phyloP scores from a whole-genome alignment of 2,329 filamentous ascomycete species.

The Scleromitrula shiraiana region DNA sequence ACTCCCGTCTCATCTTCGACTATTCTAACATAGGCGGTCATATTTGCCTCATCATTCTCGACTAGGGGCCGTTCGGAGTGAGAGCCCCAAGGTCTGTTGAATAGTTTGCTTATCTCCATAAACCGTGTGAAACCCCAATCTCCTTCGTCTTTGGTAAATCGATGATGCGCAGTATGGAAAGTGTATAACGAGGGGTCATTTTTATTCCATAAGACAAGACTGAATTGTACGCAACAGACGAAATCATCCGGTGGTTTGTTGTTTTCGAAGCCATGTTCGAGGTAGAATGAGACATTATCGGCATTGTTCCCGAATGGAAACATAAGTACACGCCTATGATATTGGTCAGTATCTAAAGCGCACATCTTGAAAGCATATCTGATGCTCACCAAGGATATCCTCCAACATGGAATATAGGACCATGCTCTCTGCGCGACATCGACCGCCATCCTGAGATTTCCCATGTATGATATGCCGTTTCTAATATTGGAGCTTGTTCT shows the following conservation, averaged over 20 bases:
- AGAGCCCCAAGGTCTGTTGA: slow-evolving; percentile 71
- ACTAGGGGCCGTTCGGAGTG: slow-evolving; percentile 60
- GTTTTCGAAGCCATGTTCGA: slow-evolving; percentile 85
- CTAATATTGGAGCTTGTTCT: slow-evolving; percentile 72
- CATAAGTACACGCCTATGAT: slow-evolving; percentile 75
- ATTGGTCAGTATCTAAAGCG: slow-evolving; percentile 15
- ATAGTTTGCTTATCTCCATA: slow-evolving; percentile 78
- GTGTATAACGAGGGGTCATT: slow-evolving; percentile 80
- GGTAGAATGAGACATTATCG: slow-evolving; percentile 88
- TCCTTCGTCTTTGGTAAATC: slow-evolving; percentile 91
- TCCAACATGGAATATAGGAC: slow-evolving; percentile 78
- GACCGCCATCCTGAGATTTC: slow-evolving; percentile 75
- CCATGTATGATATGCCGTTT: slow-evolving; percentile 76
- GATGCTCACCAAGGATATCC: slow-evolving; percentile 69
- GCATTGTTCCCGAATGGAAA: slow-evolving; percentile 94
- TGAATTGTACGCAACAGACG: slow-evolving; percentile 95
- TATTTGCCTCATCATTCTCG: slow-evolving; percentile 68
- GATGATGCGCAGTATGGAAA: slow-evolving; percentile 81
- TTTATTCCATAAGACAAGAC: slow-evolving; percentile 87
- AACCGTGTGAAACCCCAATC: slow-evolving; percentile 99
- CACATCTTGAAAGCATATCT: slow-evolving; percentile 22
- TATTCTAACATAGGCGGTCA: slow-evolving; percentile 75
- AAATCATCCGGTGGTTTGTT: slow-evolving; percentile 76
- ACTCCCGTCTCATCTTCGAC: slow-evolving; percentile 85
- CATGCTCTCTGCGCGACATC: slow-evolving; percentile 73